Base-by-base conservation (phyloP, 2,329 filamentous ascomycete species). In the Arthroderma uncinatum region DNA sequence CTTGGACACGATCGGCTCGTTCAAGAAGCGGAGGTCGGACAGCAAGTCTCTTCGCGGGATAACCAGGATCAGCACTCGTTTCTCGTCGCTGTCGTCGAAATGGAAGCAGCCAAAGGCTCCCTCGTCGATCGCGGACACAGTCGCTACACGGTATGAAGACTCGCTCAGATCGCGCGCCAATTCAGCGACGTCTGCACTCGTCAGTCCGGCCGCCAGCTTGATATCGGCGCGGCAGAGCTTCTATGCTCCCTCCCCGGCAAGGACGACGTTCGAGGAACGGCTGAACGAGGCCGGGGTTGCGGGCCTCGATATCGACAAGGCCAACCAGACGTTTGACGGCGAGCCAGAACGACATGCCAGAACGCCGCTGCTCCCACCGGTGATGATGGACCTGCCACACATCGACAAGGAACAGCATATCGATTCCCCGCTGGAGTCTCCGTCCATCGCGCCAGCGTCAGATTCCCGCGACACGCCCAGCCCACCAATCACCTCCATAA, bases 381-480 rank as follows among this genome's bases (percentile, higher is more conserved):
- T 93, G 36, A 81, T 94, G 75, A 83, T 81, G 28, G 79, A 81
- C 57, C 72, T 78, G 21, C 73, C 70, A n/a, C 70, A 70, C 10
- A 70, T 73, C 39, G 65, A 66, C n/a, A 67, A 75, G 37, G 74
- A 81, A 42, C 78, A 82, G 0, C 79, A 80, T 1, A 76, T 85
- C 33, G 80, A 87, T 58, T 94, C 89, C 6, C 89, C 91, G n/a
- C 76, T 95, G 25, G 89, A 94, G 70, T 94, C 89, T 0, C 90
- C 90, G 0, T 86, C 83, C 0, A 80, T 93, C 16, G 87, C 85
- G 8, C 82, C 84, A n/a, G 73, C 79, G 39, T 71, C 73, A 36
- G 60, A 72, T 67, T 19, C 68, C 63, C 19, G 76, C 14, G 64
- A 73, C 53, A 71, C 70, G 47, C 68, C 72, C 23, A 75, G 76